Evolutionary conservation across 2,329 filamentous ascomycete species (phyloP), one percentile per base, ranked within the genome.

Genomic region (Epichloe festucae): DNA sequence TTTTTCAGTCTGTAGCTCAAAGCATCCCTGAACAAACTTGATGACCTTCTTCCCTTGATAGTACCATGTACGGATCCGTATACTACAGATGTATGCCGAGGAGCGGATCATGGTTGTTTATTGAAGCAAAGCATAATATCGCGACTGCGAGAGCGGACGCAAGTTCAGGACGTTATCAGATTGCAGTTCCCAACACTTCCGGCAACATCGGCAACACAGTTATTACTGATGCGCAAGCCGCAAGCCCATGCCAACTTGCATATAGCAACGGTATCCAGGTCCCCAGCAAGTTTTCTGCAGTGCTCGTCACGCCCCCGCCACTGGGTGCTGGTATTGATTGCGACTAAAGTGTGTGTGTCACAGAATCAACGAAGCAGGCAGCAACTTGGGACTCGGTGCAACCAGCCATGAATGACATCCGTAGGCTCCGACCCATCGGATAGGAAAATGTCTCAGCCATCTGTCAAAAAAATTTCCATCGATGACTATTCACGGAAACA

Each of bases 391-490:
- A 35, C 8, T 38, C 27, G 23, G 19, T 43, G 19, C n/a, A 44
- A 21, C 40, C 40, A 48, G n/a, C 36, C 46, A 17, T 41, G 39
- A 15, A 31, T 19, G 12, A 2, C n/a, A 31, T 31, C 27, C 40
- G 40, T 42, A 42, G 40, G n/a, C 39, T 41, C 40, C 48, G 17
- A 44, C 31, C 31, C 48, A 27, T 43, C 31, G 48, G 48, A 35
- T 39, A 36, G 41, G 31, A 27, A 49, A 44, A 39, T 49, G 48
- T 49, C 48, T 36, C 40, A 49, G 48, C 27, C 8, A n/a, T 35
- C n/a, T 36, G 31, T 36, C 48, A 19, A 36, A 19, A 36, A 12
- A 17, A 12, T 36, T 27, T 23, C 27, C 48, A 43, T 43, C 17
- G 38, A 48, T 0, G 39, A n/a, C 19, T 27, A 10, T n/a, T 19